Evolutionary conservation across 2,329 filamentous ascomycete species (phyloP).

Genomic region (Pseudogymnoascus sp.): DNA sequence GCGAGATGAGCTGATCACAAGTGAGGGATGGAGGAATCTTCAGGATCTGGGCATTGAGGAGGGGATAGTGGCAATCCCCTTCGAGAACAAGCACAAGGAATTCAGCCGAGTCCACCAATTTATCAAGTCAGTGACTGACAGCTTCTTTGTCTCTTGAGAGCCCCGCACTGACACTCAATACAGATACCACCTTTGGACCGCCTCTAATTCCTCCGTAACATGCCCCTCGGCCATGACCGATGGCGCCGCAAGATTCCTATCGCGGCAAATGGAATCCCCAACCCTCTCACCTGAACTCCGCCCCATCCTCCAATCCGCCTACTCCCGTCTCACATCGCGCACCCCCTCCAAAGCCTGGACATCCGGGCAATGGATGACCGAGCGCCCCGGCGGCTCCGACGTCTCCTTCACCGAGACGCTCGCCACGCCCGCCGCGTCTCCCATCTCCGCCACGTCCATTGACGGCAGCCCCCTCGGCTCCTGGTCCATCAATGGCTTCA

Average conservation of each 20-base stretch:
- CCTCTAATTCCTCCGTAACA: background rate
- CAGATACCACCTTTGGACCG: slow-evolving; percentile 13
- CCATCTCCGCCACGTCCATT: slow-evolving; percentile 16
- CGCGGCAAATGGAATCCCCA: slow-evolving; percentile 34
- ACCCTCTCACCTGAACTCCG: slow-evolving; percentile 28
- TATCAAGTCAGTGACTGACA: slow-evolving; percentile 33
- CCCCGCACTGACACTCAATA: slow-evolving; percentile 14
- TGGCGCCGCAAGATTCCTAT: slow-evolving; percentile 48
- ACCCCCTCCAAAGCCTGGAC: slow-evolving; percentile 54
- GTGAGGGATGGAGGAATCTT: slow-evolving; percentile 58
- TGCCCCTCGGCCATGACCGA: slow-evolving; percentile 64
- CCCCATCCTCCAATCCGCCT: slow-evolving; percentile 45
- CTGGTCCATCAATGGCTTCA: slow-evolving; percentile 59
- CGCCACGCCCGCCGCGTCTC: slow-evolving; percentile 32
- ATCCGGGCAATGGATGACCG: slow-evolving; percentile 73
- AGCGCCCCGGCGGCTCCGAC: slow-evolving; percentile 61
- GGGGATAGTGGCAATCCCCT: slow-evolving; percentile 33
- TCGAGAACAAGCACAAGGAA: slow-evolving; percentile 32
- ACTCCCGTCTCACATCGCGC: slow-evolving; percentile 45
- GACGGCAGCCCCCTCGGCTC: slow-evolving; percentile 41
- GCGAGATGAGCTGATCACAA: slow-evolving; percentile 52
- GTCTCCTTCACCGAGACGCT: slow-evolving; percentile 61
- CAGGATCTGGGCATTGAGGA: slow-evolving; percentile 51
- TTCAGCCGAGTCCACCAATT: slow-evolving; percentile 55
- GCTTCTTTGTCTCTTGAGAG: background rate